Base-by-base conservation (phyloP, 2,329 filamentous ascomycete genomes). In the Clarireedia paspali region DNA sequence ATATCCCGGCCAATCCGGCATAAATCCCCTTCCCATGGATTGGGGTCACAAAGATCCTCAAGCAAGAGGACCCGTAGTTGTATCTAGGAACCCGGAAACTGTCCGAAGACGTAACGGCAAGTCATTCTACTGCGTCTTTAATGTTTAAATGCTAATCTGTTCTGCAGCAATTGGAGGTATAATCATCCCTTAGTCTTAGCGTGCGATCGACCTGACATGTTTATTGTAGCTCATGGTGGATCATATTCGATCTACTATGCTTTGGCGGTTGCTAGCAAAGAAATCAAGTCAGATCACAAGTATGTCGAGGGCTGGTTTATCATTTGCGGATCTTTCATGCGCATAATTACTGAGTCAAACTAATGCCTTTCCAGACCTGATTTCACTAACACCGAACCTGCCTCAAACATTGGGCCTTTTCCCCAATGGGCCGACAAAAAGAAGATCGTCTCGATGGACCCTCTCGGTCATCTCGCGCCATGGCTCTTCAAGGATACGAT, bases 391-490 rank as follows among this genome's bases (percentile, higher is more conserved):
- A 96, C 91, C 9, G 89, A 97, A 70, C 94, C 94, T 12, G 91
- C 91, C n/a, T 89, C 84, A 23, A 82, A 86, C 53, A 89, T 97
- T 68, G 91, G 91, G 0, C 91, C 89, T 6, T 95, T 95, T 65
- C 85, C 89, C 6, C 84, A 94, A 73, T 99, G 92, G 92, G 82
- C 81, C 26, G 89, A 95, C 68, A 82, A 81, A 66, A 90, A 89
- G 72, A 97, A 96, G 77, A 97, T 99, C 60, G 92, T 97, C 14
- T 89, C 92, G 17, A 96, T 99, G 90, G 94, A 97, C 69, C 92
- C 92, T 0, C 89, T 87, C 70, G 92, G 94, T 6, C 94, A 97
- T 74, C 75, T 96, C 58, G 82, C 87, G 7, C 89, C 89, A 7
- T 91, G 87, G 85, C 73, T 95, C 42, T 95, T 87, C 75, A 88